Conservation (phyloP, 2,329 filamentous ascomycete species). For the Phialophora chinensis region DNA sequence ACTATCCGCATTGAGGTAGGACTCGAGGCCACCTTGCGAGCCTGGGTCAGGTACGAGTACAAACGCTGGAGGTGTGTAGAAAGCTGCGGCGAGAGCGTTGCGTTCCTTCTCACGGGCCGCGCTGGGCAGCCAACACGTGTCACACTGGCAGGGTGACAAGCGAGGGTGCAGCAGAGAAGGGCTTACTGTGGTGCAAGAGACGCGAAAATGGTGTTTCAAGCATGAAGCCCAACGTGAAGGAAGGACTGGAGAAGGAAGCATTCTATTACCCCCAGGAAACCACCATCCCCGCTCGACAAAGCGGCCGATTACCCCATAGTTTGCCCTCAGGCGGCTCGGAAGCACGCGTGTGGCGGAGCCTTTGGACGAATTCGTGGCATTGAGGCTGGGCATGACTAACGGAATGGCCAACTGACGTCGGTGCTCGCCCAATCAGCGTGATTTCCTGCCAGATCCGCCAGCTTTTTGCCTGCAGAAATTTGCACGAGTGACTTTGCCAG, state of each 20-base stretch:
- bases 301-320: slow-evolving; percentile 36
- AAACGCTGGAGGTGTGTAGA: background rate
- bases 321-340: slow-evolving; percentile 19
- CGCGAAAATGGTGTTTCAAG: background rate
- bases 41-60: slow-evolving; percentile 3
- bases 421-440: slow-evolving; percentile 18
- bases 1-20: slow-evolving; percentile 18
- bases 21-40: background rate
- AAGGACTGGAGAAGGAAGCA: slow-evolving; percentile 20
- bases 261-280: slow-evolving; percentile 46
- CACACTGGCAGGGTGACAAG: slow-evolving; percentile 11
- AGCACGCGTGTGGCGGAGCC: slow-evolving; percentile 25
- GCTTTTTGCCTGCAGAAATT: slow-evolving; percentile 12
- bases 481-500: slow-evolving; percentile 10
- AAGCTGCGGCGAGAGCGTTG: slow-evolving; percentile 7
- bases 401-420: slow-evolving; percentile 23
- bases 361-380: slow-evolving; percentile 16
- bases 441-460: slow-evolving; percentile 6
- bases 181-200: background rate
- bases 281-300: slow-evolving; percentile 27
- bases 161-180: background rate
- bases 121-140: slow-evolving; percentile 8
- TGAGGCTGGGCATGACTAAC: slow-evolving; percentile 36
- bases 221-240: slow-evolving; percentile 9
- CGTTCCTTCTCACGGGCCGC: slow-evolving; percentile 16